Base-by-base conservation (phyloP, 345 rosid species). In the Arabidopsis arenosa region DNA sequence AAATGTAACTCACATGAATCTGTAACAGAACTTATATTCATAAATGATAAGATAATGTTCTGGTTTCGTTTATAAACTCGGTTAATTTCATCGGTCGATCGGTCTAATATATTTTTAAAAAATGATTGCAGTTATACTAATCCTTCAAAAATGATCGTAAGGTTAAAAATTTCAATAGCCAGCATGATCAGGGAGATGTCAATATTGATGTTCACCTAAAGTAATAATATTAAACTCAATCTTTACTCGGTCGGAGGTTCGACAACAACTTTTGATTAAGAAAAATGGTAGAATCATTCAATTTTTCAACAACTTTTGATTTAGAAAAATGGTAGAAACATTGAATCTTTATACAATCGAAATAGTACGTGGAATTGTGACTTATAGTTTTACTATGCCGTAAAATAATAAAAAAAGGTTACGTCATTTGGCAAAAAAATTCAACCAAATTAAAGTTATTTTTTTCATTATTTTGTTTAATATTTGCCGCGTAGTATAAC, bases 281-380 rank as follows among this genome's bases (percentile, higher is more conserved):
- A 14, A 62, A 62, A 43, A 43, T 8, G 36, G 23, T 28, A 63
- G 39, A 43, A 63, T 63, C 39, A 64, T 45, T 30, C 17, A 9
- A 15, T 47, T 28, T 14, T 10, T 47, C 13, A 62, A 28, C 23
- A 43, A 26, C 13, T 26, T 18, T 26, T 26, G 5, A 43, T 14
- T 28, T 14, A 41, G 11, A 14, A 62, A 28, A 43, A 43, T 8
- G 18, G 23, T 28, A 63, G 39, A 43, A 63, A 43, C 39, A 64
- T 45, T 30, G 33, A 9, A 15, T 47, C 41, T 14, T 14, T 47
- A 32, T 1, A 48, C n/a, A 32, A 10, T 48, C 4, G 32, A 37
- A 33, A 32, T 33, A 11, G 35, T 57, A 33, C 62, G 3, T 33
- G 11, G 41, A 10, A n/a, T 9, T n/a, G 62, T 3, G 62, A n/a